phyloP scores from a whole-genome alignment of 192 early-diverging fungal genomes.

The Coemansia sp. region DNA sequence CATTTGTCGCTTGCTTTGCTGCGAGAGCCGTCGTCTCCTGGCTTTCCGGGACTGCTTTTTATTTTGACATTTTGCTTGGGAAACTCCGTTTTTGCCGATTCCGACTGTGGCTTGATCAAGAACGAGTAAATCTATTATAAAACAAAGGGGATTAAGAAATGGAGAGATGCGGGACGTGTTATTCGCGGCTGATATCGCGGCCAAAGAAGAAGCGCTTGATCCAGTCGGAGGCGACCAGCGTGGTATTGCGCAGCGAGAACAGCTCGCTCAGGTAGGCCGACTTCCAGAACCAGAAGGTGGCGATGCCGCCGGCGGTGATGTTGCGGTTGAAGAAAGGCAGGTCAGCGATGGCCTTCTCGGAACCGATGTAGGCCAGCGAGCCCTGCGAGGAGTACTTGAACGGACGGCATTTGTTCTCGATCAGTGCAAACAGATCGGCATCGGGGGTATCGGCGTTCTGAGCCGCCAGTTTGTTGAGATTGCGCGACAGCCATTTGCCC shows the following conservation, averaged over 20 bases:
- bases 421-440: slow-evolving; percentile 27
- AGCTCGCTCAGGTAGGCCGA: slow-evolving; percentile 75
- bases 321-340: slow-evolving; percentile 76
- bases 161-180: slow-evolving; percentile 16
- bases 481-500: slow-evolving; percentile 79
- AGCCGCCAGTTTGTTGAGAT: slow-evolving; percentile 58
- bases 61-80: too few relatives aligned
- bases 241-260: slow-evolving; percentile 81
- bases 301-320: slow-evolving; percentile 65
- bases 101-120: too few relatives aligned
- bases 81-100: too few relatives aligned
- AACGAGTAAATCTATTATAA: neutral
- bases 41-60: too few relatives aligned
- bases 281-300: slow-evolving; percentile 79
- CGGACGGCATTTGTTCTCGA: slow-evolving; percentile 49
- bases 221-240: slow-evolving; percentile 89
- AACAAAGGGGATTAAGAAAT: neutral
- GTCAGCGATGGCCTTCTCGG: slow-evolving; percentile 94
- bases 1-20: too few relatives aligned
- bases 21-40: too few relatives aligned
- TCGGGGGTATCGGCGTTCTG: slow-evolving; percentile 4
- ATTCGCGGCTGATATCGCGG: slow-evolving; percentile 90
- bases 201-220: slow-evolving; percentile 88
- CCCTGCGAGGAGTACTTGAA: slow-evolving; percentile 87
- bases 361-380: slow-evolving; percentile 88